Conservation (phyloP, 768 basidiomycete genomes). For the Hygrocybe coccinea region DNA sequence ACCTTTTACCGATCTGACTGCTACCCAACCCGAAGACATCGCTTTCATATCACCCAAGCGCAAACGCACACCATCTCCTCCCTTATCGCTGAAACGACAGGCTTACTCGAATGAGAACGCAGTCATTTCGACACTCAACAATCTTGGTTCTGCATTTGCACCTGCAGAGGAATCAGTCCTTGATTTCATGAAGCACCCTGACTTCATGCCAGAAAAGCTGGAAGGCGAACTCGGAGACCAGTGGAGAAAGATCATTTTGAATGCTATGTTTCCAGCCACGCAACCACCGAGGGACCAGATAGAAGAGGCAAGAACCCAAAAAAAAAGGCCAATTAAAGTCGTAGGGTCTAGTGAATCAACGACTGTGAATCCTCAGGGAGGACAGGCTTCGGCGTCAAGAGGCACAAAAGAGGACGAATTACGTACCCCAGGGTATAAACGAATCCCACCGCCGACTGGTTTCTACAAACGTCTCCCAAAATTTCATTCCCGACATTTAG, state of each 20-base stretch:
- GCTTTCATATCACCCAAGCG: constrained; percentile 32
- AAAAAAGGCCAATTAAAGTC: neutral
- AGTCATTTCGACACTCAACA: too few relatives aligned
- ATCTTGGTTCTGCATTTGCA: neutral
- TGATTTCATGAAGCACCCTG: constrained; percentile 16
- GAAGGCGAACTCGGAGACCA: constrained; percentile 44
- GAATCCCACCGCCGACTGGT: constrained; percentile 22
- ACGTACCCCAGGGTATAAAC: constrained; percentile 1
- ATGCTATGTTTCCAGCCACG: constrained; percentile 59
- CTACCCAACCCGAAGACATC: too few relatives aligned
- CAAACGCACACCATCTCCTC: constrained; percentile 40
- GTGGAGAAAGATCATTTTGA: constrained; percentile 50
- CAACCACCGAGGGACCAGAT: constrained; percentile 10
- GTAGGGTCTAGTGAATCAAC: too few relatives aligned
- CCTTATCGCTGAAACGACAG: constrained; percentile 27
- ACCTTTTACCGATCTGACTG: constrained; percentile 10
- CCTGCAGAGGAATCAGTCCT: constrained; percentile 5
- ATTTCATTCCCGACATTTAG: constrained; percentile 20
- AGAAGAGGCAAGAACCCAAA: neutral
- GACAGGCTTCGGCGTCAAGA: too few relatives aligned
- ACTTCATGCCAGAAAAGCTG: constrained; percentile 35
- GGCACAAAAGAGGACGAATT: too few relatives aligned
- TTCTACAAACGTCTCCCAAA: constrained; percentile 38
- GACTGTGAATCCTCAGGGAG: too few relatives aligned
- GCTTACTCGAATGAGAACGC: too few relatives aligned